These are phyloP conservation scores for Lactarius deliciosus DNA, from an alignment of 768 basidiomycete genomes.

Conservation along the genomic window DNA sequence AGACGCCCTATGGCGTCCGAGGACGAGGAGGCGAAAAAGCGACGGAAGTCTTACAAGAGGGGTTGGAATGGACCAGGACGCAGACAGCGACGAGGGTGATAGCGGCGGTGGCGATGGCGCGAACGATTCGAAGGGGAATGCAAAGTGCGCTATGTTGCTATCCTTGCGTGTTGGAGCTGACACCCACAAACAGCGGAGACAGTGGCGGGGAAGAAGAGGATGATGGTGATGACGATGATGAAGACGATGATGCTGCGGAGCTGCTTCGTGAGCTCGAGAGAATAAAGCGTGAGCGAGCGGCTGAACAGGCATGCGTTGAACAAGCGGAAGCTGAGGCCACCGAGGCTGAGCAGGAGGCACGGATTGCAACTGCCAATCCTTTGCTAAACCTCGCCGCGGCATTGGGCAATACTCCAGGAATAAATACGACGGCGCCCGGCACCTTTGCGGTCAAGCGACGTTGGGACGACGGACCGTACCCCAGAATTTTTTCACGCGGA, in stretches of 20 bases:
- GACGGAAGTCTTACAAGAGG: slow-evolving; percentile 84
- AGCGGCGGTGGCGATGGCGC: slow-evolving; percentile 37
- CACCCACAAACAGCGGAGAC: slow-evolving; percentile 1
- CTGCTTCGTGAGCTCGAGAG: slow-evolving; percentile 96
- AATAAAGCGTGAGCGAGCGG: slow-evolving; percentile 94
- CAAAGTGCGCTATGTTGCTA: slow-evolving; percentile 1
- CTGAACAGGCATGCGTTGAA: slow-evolving; percentile 84
- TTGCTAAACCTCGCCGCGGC: slow-evolving; percentile 89
- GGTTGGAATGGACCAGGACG: slow-evolving; percentile 89
- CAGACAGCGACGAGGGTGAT: slow-evolving; percentile 70
- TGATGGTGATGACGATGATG: slow-evolving; percentile 52
- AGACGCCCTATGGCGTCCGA: too few species aligned
- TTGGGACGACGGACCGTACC: slow-evolving; percentile 85
- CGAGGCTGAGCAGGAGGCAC: slow-evolving; percentile 67
- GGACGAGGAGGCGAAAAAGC: too few species aligned
- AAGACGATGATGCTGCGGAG: slow-evolving; percentile 87
- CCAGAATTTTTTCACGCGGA: neutral
- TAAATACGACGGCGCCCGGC: slow-evolving; percentile 73
- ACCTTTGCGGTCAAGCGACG: slow-evolving; percentile 90
- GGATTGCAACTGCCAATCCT: slow-evolving; percentile 86
- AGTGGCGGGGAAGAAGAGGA: slow-evolving; percentile 37
- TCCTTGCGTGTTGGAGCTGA: neutral
- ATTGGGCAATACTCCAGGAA: slow-evolving; percentile 71
- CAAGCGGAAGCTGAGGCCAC: slow-evolving; percentile 64
- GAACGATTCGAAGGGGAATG: slow-evolving; percentile 21